Evolutionary conservation across 345 rosid species (phyloP), one percentile per base, ranked within the genome.

Genomic region (Moricandia arvensis): DNA sequence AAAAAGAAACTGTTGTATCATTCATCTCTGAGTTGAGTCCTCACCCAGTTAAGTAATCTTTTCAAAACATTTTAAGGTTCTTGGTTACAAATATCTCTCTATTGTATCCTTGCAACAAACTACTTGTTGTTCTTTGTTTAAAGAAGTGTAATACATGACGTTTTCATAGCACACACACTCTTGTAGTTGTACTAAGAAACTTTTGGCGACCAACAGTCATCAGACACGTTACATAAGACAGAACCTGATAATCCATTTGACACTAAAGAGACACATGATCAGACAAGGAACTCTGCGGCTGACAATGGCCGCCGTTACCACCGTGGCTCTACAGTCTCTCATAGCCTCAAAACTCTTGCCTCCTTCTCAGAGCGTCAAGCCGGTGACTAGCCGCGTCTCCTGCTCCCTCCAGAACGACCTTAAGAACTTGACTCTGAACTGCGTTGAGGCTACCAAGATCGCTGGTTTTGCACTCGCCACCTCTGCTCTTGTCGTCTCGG

Each of bases 381-480:
- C 80, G 6, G 74, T 71, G 49, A 68, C 72, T 24, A 71, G 86
- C 49, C 83, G 90, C 57, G 51, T 90, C 75, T 76, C 86, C 63
- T 92, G 97, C 87, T 86, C 93, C 34, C 75, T 86, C 79, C 88
- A 86, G 8, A 43, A 87, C 59, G 88, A 85, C 63, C 58, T 87
- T 21, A 86, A 89, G 80, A 89, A 85, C 49, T 73, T 93, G 61
- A 85, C 93, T 68, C 82, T 69, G 15, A 89, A 87, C 80, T 90
- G 81, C 66, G 55, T 68, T 2, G 97, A 90, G 67, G 94, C 89
- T 54, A 71, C 88, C 78, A 91, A 91, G 86, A 70, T 93, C 2
- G 95, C 93, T 55, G 93, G 96, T 26, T 88, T 91, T 38, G 91
- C 95, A 62, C 96, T 93, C 9, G 97, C 98, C 13, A 88, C 98